Percentiles rank a stretch among this genome's conserved stretches.
phyloP scores from a whole-genome alignment of 2,329 filamentous ascomycete genomes.

The Diaporthe batatas region DNA sequence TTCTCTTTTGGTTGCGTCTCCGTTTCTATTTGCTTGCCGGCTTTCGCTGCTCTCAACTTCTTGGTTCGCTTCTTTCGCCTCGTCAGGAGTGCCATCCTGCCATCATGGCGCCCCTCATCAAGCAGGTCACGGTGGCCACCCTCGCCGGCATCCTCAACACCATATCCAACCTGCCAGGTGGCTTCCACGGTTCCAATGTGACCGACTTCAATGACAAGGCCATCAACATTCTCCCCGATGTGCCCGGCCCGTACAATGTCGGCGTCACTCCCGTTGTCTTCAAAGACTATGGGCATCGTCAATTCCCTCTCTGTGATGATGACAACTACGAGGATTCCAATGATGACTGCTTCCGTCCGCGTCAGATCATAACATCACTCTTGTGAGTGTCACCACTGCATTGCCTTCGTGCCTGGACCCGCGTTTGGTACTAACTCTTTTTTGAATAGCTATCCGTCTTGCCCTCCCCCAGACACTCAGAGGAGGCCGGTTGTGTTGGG shows the following conservation, averaged over 20 bases:
- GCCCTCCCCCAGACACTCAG: background rate
- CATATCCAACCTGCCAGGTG: slow-evolving; percentile 3
- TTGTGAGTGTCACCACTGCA: slow-evolving; percentile 27
- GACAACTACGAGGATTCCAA: background rate
- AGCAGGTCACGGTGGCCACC: slow-evolving; percentile 11
- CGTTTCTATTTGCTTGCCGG: background rate
- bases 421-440: slow-evolving; percentile 15
- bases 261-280: slow-evolving; percentile 19
- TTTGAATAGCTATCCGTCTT: slow-evolving; percentile 38
- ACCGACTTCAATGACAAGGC: slow-evolving; percentile 33
- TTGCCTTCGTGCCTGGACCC: background rate
- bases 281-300: background rate
- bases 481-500: background rate
- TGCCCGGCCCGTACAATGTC: slow-evolving; percentile 6
- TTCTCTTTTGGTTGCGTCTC: slow-evolving; percentile 32
- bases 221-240: slow-evolving; percentile 6
- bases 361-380: slow-evolving; percentile 29
- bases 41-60: background rate
- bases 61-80: background rate
- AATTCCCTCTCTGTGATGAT: slow-evolving; percentile 9
- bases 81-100: background rate
- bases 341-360: slow-evolving; percentile 9
- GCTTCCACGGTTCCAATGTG: background rate
- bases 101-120: slow-evolving; percentile 39
- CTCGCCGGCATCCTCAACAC: slow-evolving; percentile 11